These are phyloP conservation scores for Cucumis hystrix DNA, from an alignment of 306 rosid species.

Conservation along the genomic window DNA sequence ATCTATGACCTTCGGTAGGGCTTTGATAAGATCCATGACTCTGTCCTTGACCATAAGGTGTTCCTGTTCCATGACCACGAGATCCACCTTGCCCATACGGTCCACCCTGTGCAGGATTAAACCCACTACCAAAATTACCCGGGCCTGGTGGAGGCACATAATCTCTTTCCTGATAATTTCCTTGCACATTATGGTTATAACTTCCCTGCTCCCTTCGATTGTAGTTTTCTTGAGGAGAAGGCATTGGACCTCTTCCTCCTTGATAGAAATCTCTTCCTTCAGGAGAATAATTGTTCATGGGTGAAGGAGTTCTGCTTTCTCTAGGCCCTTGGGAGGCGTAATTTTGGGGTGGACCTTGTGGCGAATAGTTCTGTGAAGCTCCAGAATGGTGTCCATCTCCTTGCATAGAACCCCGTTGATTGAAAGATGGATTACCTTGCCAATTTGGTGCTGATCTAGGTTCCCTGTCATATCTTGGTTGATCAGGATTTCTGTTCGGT, in stretches of 20 bases:
- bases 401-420: slow-evolving; percentile 26
- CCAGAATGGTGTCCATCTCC: slow-evolving; percentile 42
- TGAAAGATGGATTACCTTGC: slow-evolving; percentile 30
- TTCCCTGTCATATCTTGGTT: slow-evolving; percentile 20
- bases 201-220: slow-evolving; percentile 16
- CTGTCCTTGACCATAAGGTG: slow-evolving; percentile 19
- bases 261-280: slow-evolving; percentile 7
- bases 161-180: slow-evolving; percentile 24
- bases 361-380: slow-evolving; percentile 29
- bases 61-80: slow-evolving; percentile 15
- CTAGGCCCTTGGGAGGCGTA: slow-evolving; percentile 37
- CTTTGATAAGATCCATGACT: slow-evolving; percentile 9
- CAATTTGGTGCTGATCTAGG: slow-evolving; percentile 21
- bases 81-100: slow-evolving; percentile 19
- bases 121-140: slow-evolving; percentile 19
- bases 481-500: slow-evolving; percentile 28
- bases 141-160: slow-evolving; percentile 35
- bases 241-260: slow-evolving; percentile 17
- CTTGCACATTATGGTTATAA: slow-evolving; percentile 19
- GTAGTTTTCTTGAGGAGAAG: slow-evolving; percentile 40
- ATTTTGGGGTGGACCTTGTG: slow-evolving; percentile 20
- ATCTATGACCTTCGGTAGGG: slow-evolving; percentile 14
- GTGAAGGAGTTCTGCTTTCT: slow-evolving; percentile 29
- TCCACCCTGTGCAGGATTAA: slow-evolving; percentile 17
- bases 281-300: not conserved